Evolutionary conservation across 306 rosid genomes (phyloP), one percentile per base, ranked within the genome.

Genomic region (Lithocarpus polystachyus): DNA sequence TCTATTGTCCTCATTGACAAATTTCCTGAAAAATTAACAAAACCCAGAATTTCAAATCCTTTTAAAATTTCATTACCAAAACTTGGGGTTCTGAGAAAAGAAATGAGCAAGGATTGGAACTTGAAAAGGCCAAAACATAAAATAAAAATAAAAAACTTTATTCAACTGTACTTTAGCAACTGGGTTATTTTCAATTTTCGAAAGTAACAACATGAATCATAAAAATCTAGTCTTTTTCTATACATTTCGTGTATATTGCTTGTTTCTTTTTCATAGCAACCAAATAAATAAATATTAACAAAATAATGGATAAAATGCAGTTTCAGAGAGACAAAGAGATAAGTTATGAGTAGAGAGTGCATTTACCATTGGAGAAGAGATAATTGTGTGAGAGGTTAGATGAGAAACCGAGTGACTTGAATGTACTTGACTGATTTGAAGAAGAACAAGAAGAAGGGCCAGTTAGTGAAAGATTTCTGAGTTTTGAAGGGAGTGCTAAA

Each of bases 401-500:
- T 37, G 93, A 93, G 86, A 93, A 96, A 69, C 89, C 29, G 62
- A 96, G 91, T 73, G 89, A 87, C 74, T 75, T 28, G 43, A 79
- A 88, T 31, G 52, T 17, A 31, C 71, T 67, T 23, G 51, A 33
- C 52, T 19, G 52, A 59, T 73, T 73, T 60, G 90, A 87, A 26
- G 60, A 18, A 53, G 89, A 78, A 43, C 77, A 81, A 72, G 83
- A 55, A 35, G 75, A 71, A 33, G 79, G 73, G 76, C 75, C 74
- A 79, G 51, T 77, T 75, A 91, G 81, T 4, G 93, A 89, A 55
- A 96, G 92, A 80, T 29, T 79, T n/a, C 76, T 61, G 77, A 86
- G 71, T 83, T 90, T 88, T 71, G 98, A 87, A 31, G 98, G 86
- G 77, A 93, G 90, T 75, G 88, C 75, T 0, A 92, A 79, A 92